Evolutionary conservation across 805 yeast species (phyloP).

Genomic region (Pichia nakasei): DNA sequence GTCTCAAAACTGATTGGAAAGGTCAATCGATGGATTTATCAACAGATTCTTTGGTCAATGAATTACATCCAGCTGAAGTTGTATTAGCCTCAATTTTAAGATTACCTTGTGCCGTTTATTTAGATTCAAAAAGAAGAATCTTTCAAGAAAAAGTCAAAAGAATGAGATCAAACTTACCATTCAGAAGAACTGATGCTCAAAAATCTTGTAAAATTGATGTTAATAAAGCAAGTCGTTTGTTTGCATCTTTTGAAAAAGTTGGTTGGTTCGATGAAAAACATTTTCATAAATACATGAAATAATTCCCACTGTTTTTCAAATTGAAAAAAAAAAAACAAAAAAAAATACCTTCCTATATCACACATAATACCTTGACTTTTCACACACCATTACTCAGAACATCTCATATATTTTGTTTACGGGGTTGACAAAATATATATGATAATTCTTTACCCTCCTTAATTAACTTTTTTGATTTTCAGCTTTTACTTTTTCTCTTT

Average conservation of each 20-base stretch:
- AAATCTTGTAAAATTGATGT: conserved; percentile 97
- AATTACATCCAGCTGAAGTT: conserved; percentile 88
- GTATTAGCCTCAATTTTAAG: conserved; percentile 81
- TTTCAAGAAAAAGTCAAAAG: conserved; percentile 85
- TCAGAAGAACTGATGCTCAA: conserved; percentile 95
- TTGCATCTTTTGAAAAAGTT: conserved; percentile 81
- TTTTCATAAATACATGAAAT: conserved; percentile 40
- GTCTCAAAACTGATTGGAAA: conserved; percentile 91
- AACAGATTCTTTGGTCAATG: conserved; percentile 59
- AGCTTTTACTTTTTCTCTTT: too few relatives aligned
- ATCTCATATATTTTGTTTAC: too few relatives aligned
- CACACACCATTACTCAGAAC: too few relatives aligned
- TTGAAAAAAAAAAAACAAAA: too few relatives aligned
- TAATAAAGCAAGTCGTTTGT: conserved; percentile 86
- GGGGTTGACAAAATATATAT: too few relatives aligned
- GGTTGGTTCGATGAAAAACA: conserved; percentile 84
- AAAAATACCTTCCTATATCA: too few relatives aligned
- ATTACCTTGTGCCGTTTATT: conserved; percentile 76
- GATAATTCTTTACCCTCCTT: too few relatives aligned
- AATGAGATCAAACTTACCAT: conserved; percentile 58
- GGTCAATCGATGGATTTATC: conserved; percentile 94
- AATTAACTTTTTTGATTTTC: too few relatives aligned
- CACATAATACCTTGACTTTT: too few relatives aligned
- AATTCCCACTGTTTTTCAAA: too few relatives aligned
- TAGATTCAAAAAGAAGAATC: conserved; percentile 71